Base-by-base conservation (phyloP, 345 rosid species). In the Sisymbrium irio region DNA sequence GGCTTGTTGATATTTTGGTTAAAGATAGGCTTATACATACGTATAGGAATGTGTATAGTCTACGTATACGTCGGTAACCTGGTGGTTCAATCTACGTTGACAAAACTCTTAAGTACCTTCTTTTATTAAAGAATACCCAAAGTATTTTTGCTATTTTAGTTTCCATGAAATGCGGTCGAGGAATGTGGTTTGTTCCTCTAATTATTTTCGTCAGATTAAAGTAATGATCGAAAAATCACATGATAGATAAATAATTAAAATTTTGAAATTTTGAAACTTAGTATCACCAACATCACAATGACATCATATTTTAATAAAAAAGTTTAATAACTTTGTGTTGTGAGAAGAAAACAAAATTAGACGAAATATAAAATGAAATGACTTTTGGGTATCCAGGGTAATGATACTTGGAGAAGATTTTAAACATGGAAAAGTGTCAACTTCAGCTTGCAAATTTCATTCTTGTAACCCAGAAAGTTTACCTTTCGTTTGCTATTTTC, bases 81-180 rank as follows among this genome's bases (percentile, higher is more conserved):
- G 14, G 45, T 74, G 39, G 67, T 66, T 66, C 42, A 12, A 14
- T 46, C 42, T 13, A 40, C 27, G 12, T 25, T 74, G 33, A 58
- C 22, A 18, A 55, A 57, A 28, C 54, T 14, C n/a, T 33, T 30
- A 10, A 8, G 18, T 32, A 13, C 9, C 13, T 32, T 6, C 13
- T 18, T 49, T 4, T 45, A 14, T 54, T 42, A 53, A 53, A 20
- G 4, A 40, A 61, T 51, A 1, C 17, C 62, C 22, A 1, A 19
- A 22, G 56, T 67, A 51, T 33, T 20, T 7, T 51, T 51, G 75
- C 64, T 62, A 42, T 44, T 50, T 61, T 54, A 25, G 42, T 53
- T 45, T 36, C 79, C 79, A 69, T 62, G 51, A 76, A 69, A 76
- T 62, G 65, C 75, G 79, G 75, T 62, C 37, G 75, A 69, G 69